Percentiles rank a stretch among this genome's conserved stretches.
Evolutionary conservation across 257 asterid genomes (phyloP).

Genomic region (Echium plantagineum): DNA sequence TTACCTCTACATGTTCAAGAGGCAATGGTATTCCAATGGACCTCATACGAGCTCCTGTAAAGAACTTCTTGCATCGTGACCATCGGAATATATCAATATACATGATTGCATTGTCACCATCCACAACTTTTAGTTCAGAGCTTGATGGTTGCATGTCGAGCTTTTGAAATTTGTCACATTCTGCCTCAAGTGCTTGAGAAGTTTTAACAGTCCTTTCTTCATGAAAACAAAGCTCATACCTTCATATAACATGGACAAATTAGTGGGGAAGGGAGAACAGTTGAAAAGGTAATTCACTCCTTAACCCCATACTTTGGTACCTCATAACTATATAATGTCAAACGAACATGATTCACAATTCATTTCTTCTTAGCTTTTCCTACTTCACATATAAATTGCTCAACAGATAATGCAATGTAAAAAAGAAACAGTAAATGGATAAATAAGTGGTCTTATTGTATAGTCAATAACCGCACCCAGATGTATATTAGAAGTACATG

Average conservation of each 20-base stretch:
- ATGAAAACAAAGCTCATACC: slow-evolving; percentile 86
- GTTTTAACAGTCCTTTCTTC: slow-evolving; percentile 69
- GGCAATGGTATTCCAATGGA: slow-evolving; percentile 75
- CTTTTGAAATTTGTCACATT: slow-evolving; percentile 41
- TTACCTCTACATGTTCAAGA: slow-evolving; percentile 77
- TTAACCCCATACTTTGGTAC: neutral
- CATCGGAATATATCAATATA: slow-evolving; percentile 59
- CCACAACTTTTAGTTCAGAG: slow-evolving; percentile 47
- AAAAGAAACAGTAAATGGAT: too few species aligned
- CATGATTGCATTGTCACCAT: slow-evolving; percentile 39
- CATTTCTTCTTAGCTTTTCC: neutral
- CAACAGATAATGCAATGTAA: neutral
- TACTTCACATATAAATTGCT: neutral
- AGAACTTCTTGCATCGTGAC: slow-evolving; percentile 72
- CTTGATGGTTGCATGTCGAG: slow-evolving; percentile 28
- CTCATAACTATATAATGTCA: neutral
- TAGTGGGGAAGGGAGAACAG: slow-evolving; percentile 9
- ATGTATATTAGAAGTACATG: too few species aligned
- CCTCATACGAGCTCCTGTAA: slow-evolving; percentile 59
- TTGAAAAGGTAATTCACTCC: neutral
- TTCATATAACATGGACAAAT: slow-evolving; percentile 19
- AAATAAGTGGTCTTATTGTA: neutral
- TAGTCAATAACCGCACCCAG: neutral
- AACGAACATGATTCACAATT: too few species aligned
- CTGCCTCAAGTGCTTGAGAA: slow-evolving; percentile 42